These are phyloP conservation scores for Taphrina populina DNA, from an alignment of 1,139 yeast genomes.

Conservation along the genomic window DNA sequence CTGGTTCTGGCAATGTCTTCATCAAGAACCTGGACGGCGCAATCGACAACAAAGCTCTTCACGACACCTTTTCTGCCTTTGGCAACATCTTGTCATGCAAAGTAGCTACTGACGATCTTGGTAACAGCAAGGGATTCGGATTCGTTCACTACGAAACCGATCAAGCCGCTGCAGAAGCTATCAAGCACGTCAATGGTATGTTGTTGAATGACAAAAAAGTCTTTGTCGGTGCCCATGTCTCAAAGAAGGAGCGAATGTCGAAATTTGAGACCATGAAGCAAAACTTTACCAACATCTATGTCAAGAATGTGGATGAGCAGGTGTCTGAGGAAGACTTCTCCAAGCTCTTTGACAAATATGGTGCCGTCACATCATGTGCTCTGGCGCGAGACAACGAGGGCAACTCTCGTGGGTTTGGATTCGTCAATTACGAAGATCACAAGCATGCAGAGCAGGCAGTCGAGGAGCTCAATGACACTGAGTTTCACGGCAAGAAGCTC, in stretches of 20 bases:
- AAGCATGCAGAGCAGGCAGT: conserved; percentile 88
- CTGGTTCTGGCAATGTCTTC: conserved; percentile 95
- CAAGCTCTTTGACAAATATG: conserved; percentile 69
- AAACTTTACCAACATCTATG: conserved; percentile 91
- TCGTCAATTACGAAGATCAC: conserved; percentile 85
- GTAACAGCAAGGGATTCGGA: conserved; percentile 94
- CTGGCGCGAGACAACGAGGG: conserved; percentile 83
- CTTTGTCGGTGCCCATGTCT: conserved; percentile 89
- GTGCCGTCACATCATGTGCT: conserved; percentile 80
- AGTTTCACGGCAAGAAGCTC: conserved; percentile 77
- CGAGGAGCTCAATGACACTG: conserved; percentile 85
- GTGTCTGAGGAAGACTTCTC: conserved; percentile 65
- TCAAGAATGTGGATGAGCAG: conserved; percentile 80
- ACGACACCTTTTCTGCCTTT: conserved; percentile 95
- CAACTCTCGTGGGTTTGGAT: conserved; percentile 93
- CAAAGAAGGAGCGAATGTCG: conserved; percentile 93
- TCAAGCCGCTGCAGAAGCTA: conserved; percentile 92
- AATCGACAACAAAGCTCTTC: conserved; percentile 97
- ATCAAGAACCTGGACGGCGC: conserved; percentile 98
- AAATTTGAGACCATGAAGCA: conserved; percentile 89
- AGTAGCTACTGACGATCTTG: conserved; percentile 92
- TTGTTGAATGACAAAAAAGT: conserved; percentile 95
- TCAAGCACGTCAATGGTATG: conserved; percentile 98
- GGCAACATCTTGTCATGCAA: conserved; percentile 96
- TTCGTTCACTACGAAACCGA: conserved; percentile 94